Base-by-base conservation (phyloP, 192 early-diverging fungal species). In the Phlyctochytrium arcticum region DNA sequence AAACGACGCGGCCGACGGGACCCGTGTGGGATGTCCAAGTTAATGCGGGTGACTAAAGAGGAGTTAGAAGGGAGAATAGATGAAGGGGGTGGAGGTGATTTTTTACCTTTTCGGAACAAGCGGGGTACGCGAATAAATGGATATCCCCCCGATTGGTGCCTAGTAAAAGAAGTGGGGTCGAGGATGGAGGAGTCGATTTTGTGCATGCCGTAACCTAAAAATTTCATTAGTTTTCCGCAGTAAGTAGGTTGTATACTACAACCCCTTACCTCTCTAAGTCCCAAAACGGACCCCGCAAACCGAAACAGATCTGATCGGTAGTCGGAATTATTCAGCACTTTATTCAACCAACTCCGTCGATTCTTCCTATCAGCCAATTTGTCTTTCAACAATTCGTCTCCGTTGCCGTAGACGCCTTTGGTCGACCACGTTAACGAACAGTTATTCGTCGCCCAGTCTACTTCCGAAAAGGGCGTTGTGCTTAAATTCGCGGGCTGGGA, bases 51-150 rank as follows among this genome's bases (percentile, higher is more conserved):
- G 57, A 9, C 66, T 68, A 26, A 10, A 10, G 8, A 23, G 23
- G 24, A 17, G 24, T 19, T n/a, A 48, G 3, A 24, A 6, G 0
- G 36, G 2, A 9, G 8, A 12, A 37, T 15, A 9, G 10, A 23
- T 10, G 12, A 33, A 10, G 3, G 10, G 10, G 31, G 24, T 7
- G 31, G 17, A 12, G 42, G 6, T 26, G 17, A 15, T 27, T 33
- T 42, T 59, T 60, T 61, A 69, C 67, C 36, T 21, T 37, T 42
- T 27, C 33, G 3, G 15, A 8, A 33, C 21, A 62, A 7, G 67
- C 67, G n/a, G 67, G 67, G 54, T 69, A 69, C 8, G 51, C 58
- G 19, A 69, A 26, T n/a, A 69, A 19, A 21, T 54, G 54, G n/a
- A 69, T 39, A 30, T 69, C 60, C 3, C 67, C 67, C 9, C 50